Conservation (phyloP, 257 asterid species). For the Coffea eugenioides region DNA sequence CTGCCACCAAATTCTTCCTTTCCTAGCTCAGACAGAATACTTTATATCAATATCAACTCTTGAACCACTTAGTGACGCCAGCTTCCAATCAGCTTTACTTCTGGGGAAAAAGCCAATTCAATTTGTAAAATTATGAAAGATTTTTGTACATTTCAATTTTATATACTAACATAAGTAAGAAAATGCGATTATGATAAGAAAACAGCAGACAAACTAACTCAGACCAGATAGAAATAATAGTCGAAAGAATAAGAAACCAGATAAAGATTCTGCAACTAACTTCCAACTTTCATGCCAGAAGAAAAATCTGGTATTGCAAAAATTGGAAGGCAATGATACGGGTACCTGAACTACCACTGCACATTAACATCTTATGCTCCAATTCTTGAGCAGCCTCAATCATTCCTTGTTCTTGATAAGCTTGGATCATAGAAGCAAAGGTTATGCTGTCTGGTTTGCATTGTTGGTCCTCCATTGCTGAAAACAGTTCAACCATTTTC, state of each 20-base stretch:
- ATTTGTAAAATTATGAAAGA: background rate
- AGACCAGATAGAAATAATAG: background rate
- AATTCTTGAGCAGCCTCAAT: conserved; percentile 54
- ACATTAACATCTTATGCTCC: conserved; percentile 41
- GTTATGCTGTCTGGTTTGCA: conserved; percentile 76
- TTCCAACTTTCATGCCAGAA: background rate
- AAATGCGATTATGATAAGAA: too few relatives aligned
- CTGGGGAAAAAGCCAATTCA: background rate
- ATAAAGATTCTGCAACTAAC: background rate
- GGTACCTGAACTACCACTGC: conserved; percentile 29
- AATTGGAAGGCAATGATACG: background rate
- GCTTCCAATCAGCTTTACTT: conserved; percentile 11
- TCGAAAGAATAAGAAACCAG: background rate
- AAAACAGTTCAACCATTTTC: conserved; percentile 62
- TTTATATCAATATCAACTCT: background rate
- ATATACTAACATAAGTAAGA: background rate
- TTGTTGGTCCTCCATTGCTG: conserved; percentile 58
- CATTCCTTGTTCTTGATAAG: conserved; percentile 66
- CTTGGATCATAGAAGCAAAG: conserved; percentile 63
- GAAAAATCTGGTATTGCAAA: background rate
- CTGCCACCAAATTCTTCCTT: background rate
- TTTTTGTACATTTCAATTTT: background rate
- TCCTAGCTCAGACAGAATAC: background rate
- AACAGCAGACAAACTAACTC: background rate
- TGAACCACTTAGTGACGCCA: background rate